Base-by-base conservation (phyloP, 179 eudicot genomes). In the Silene vulgaris region DNA sequence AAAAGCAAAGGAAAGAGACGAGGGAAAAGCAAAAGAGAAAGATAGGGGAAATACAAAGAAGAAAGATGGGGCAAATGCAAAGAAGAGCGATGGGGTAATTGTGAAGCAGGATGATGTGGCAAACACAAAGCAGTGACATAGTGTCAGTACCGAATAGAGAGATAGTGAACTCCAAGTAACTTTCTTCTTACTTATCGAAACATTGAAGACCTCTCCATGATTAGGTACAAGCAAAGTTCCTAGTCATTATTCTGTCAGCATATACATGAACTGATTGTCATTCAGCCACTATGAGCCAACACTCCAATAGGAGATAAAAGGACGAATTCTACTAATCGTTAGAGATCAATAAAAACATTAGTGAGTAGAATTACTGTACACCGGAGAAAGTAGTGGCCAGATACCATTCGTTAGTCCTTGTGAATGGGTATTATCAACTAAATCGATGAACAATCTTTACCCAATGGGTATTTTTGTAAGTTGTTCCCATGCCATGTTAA, bases 1-100 rank as follows among this genome's bases (percentile, higher is more conserved):
- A 21, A 72, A 74, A 77, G 76, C 80, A 21, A 78, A 72, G 35
- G 76, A 72, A 19, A 72, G 72, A 78, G 80, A 78, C 56, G 72
- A 78, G 21, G 40, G 23, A 32, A 78, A 72, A 71, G 40, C 40
- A 5, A 50, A 71, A 52, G 62, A 50, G 21, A 71, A 28, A 68
- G 56, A 48, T 21, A 32, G 45, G 20, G 43, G 63, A 71, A 71
- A 50, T 3, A 40, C 61, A 26, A 71, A 52, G 61, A 52, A 50
- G 62, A 50, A 40, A 71, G n/a, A 71, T 4, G 61, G 7, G 30
- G 29, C 16, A 19, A 69, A 17, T 40, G 28, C 30, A 17, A 61
- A 61, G 65, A 61, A 40, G 68, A 69, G 57, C 60, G 79, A 76
- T 59, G 61, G 72, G 11, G n/a, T 23, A 12, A 77, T 29, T 43